These are phyloP conservation scores for Claviceps sp. DNA, from an alignment of 2,329 filamentous ascomycete species.

Conservation along the genomic window DNA sequence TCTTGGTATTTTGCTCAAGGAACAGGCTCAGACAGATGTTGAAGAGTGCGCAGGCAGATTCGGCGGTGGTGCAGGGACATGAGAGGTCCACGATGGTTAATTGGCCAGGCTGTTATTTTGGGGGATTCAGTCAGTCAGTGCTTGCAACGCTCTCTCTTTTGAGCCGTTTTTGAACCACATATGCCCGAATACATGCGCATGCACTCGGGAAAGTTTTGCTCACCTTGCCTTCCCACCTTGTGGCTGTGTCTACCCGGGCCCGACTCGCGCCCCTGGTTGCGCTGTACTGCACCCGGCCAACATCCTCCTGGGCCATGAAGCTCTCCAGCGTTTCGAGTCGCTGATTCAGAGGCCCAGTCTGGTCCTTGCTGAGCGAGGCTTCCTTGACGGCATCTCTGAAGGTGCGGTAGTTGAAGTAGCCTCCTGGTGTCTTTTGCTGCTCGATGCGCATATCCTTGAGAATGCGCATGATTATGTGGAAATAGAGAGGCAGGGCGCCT, in stretches of 20 bases:
- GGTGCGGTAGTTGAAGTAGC: conserved; percentile 32
- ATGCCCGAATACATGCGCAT: too few species aligned
- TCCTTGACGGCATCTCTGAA: conserved; percentile 26
- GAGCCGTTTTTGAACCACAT: neutral
- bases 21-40: conserved; percentile 58
- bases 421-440: conserved; percentile 22
- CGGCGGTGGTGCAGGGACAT: conserved; percentile 54
- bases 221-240: conserved; percentile 11
- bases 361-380: conserved; percentile 30
- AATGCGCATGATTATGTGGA: conserved; percentile 41
- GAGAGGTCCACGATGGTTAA: conserved; percentile 50
- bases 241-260: conserved; percentile 4
- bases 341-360: conserved; percentile 37
- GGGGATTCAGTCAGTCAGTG: neutral
- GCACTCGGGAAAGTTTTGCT: neutral
- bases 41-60: conserved; percentile 58
- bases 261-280: too few species aligned
- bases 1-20: conserved; percentile 31
- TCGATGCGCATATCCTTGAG: conserved; percentile 39
- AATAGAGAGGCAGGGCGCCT: conserved; percentile 39
- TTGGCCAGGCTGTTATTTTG: conserved; percentile 13
- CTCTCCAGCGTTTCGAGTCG: conserved; percentile 36
- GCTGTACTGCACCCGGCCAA: neutral
- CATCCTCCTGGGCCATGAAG: conserved; percentile 29
- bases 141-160: neutral